These are phyloP conservation scores for Diutina sp. DNA, from an alignment of 1,139 yeast species.

Conservation along the genomic window DNA sequence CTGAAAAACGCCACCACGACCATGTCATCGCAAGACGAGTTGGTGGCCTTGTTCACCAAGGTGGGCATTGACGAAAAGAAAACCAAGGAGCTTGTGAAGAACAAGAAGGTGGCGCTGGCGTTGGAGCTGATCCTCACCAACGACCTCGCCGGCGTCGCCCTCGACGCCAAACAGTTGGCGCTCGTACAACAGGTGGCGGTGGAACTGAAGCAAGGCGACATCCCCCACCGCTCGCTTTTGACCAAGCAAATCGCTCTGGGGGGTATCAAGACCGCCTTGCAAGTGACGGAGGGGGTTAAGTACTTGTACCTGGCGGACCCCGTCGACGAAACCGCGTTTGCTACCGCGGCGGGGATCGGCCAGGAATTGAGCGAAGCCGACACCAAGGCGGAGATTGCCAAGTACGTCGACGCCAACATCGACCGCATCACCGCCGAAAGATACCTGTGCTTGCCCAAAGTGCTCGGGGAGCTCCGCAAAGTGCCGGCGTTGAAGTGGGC, in stretches of 20 bases:
- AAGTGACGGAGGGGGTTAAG: constrained; percentile 71
- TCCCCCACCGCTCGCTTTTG: constrained; percentile 34
- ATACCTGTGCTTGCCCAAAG: constrained; percentile 62
- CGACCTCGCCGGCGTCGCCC: constrained; percentile 9
- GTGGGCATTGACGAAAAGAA: constrained; percentile 66
- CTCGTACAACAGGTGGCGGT: constrained; percentile 71
- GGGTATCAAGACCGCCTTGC: constrained; percentile 53
- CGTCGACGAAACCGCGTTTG: constrained; percentile 29
- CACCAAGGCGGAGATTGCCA: constrained; percentile 42
- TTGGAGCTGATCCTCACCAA: constrained; percentile 40
- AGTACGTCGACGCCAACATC: constrained; percentile 46
- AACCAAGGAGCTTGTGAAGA: constrained; percentile 64
- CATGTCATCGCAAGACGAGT: constrained; percentile 14
- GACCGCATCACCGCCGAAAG: constrained; percentile 54
- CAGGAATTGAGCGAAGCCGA: constrained; percentile 54
- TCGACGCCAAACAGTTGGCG: constrained; percentile 40
- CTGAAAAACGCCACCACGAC: constrained; percentile 5
- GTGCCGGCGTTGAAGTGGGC: constrained; percentile 84
- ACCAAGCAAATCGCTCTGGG: constrained; percentile 52
- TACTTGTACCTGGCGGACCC: constrained; percentile 34
- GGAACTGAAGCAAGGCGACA: constrained; percentile 30
- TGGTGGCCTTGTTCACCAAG: constrained; percentile 32
- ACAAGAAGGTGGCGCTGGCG: constrained; percentile 69
- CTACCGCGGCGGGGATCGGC: constrained; percentile 72
- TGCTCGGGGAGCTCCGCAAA: constrained; percentile 66